Percentiles rank a stretch among this genome's conserved stretches.
phyloP scores from a whole-genome alignment of 2,329 filamentous ascomycete species.

The Fusarium sp. region DNA sequence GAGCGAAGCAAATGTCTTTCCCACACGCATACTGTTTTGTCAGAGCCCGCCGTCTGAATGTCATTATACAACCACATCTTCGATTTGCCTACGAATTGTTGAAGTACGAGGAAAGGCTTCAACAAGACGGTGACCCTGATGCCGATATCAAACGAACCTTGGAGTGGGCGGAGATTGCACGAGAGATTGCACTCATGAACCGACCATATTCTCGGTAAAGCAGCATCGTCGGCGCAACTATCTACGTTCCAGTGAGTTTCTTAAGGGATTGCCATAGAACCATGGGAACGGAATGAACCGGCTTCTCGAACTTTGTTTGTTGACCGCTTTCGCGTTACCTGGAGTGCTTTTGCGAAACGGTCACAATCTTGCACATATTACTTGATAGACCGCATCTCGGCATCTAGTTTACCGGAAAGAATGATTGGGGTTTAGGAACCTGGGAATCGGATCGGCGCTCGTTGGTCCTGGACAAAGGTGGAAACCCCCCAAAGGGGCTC shows the following conservation, averaged over 20 bases:
- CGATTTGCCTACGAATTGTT: slow-evolving; percentile 95
- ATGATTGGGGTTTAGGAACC: slow-evolving; percentile 6
- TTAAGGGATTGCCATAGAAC: slow-evolving; percentile 1
- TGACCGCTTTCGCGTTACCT: neutral
- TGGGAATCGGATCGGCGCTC: slow-evolving; percentile 20
- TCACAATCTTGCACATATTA: neutral
- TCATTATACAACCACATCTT: slow-evolving; percentile 97
- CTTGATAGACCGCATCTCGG: neutral
- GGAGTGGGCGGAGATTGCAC: slow-evolving; percentile 89
- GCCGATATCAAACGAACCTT: slow-evolving; percentile 76
- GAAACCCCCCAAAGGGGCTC: slow-evolving; percentile 2
- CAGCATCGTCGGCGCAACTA: neutral
- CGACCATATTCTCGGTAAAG: slow-evolving; percentile 82
- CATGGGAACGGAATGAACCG: neutral
- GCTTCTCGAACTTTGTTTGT: neutral
- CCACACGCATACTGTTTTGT: slow-evolving; percentile 97
- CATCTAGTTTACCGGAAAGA: neutral
- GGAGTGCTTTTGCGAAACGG: neutral
- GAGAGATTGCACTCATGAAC: slow-evolving; percentile 96
- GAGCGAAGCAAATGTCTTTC: slow-evolving; percentile 81
- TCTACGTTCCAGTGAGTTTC: slow-evolving; percentile 1
- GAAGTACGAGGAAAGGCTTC: slow-evolving; percentile 91
- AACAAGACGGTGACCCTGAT: slow-evolving; percentile 61
- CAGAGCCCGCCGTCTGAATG: slow-evolving; percentile 89
- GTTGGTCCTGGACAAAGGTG: slow-evolving; percentile 7